phyloP scores from a whole-genome alignment of 2,329 filamentous ascomycete genomes.

The Aspergillus ustus region DNA sequence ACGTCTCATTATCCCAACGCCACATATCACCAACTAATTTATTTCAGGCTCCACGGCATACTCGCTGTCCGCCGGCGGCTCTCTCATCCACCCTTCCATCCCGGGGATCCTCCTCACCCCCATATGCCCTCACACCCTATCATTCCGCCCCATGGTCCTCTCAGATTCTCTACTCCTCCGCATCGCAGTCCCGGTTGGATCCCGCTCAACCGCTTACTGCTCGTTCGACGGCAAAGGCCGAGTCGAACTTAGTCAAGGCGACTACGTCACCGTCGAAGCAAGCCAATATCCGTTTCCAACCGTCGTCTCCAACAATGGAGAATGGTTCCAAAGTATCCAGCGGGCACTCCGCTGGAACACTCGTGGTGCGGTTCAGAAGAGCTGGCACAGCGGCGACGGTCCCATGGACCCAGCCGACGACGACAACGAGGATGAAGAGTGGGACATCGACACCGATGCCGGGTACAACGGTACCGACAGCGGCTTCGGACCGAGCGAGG shows the following conservation, averaged over 20 bases:
- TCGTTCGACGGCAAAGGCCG: conserved; percentile 97
- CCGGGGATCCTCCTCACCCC: conserved; percentile 95
- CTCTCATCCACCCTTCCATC: conserved; percentile 94
- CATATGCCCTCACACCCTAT: conserved; percentile 95
- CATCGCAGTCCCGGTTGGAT: conserved; percentile 81
- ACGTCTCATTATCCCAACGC: conserved; percentile 32
- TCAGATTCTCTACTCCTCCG: conserved; percentile 92
- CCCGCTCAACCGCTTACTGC: conserved; percentile 92
- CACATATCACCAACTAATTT: conserved; percentile 13
- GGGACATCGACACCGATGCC: conserved; percentile 91
- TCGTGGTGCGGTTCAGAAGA: conserved; percentile 87
- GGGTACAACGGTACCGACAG: conserved; percentile 49
- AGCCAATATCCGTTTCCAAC: conserved; percentile 97
- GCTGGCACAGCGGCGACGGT: conserved; percentile 62
- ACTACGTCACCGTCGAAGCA: conserved; percentile 94
- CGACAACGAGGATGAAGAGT: conserved; percentile 63
- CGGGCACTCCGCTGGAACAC: conserved; percentile 95
- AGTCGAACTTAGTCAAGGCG: conserved; percentile 87
- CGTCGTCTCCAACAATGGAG: conserved; percentile 82
- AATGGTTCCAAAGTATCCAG: conserved; percentile 97
- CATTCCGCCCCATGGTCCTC: conserved; percentile 96
- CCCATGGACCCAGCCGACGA: conserved; percentile 49
- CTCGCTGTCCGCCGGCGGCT: conserved; percentile 92
- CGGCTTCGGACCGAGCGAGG: conserved; percentile 65
- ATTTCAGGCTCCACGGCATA: conserved; percentile 79